Evolutionary conservation across 2,329 filamentous ascomycete genomes (phyloP).

Genomic region (Botryotinia globosa): DNA sequence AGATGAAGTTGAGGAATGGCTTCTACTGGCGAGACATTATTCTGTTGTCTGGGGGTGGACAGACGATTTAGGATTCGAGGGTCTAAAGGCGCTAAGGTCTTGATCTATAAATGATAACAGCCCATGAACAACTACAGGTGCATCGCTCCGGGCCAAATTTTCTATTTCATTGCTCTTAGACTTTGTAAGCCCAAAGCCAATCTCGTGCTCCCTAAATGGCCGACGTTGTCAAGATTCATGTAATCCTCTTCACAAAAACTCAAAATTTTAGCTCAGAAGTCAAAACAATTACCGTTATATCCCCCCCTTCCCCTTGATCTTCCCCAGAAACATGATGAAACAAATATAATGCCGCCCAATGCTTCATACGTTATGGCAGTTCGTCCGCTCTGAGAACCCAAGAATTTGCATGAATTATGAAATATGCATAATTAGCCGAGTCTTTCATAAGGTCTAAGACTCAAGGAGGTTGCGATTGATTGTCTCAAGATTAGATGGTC

Average conservation of each 20-base stretch:
- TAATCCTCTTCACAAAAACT: not conserved
- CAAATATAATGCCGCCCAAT: not conserved
- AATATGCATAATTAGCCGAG: not conserved
- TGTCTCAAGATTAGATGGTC: not conserved
- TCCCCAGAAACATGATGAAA: not conserved
- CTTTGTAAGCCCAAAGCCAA: not conserved
- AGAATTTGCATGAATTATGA: not conserved
- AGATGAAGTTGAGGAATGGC: conserved; percentile 95
- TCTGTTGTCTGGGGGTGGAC: conserved; percentile 84
- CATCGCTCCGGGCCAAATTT: not conserved
- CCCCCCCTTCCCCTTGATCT: not conserved
- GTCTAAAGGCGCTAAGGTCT: not conserved
- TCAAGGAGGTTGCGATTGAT: not conserved
- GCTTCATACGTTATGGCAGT: not conserved
- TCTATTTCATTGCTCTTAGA: not conserved
- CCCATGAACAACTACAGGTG: not conserved
- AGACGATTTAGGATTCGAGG: conserved; percentile 12
- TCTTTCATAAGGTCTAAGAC: not conserved
- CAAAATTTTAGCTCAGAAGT: not conserved
- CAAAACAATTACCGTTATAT: not conserved
- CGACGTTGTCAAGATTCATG: not conserved
- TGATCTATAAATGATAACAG: not conserved
- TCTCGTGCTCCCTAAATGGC: not conserved
- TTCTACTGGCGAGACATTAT: conserved; percentile 83
- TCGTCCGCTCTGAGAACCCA: not conserved